Base-by-base conservation (phyloP, 768 basidiomycete genomes). In the Crepidotus variabilis region DNA sequence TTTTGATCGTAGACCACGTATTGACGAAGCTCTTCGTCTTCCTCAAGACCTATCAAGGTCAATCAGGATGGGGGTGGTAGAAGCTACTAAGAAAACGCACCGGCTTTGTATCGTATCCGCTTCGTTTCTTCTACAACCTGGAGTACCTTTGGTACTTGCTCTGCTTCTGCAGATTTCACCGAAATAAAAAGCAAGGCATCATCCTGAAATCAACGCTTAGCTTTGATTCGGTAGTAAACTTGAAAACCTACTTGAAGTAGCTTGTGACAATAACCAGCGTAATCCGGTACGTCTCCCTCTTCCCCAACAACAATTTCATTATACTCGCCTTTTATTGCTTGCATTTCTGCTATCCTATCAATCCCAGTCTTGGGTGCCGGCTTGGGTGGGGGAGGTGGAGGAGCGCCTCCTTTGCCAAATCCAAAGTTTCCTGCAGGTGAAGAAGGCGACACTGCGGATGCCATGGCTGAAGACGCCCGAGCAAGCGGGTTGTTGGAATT, bases 121-220 rank as follows among this genome's bases (percentile, higher is more conserved):
- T 89, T 93, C 0, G 83, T 84, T 65, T 90, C 82, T 62, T 92
- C 88, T 0, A 91, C 90, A 2, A 92, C 85, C 54, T 85, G 84
- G 33, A 93, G 75, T 0, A 92, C 91, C 63, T 90, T 92, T 2
- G 88, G 80, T 2, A 92, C 92, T 48, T 88, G 75, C 2, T 77
- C 74, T 1, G 82, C 70, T 16, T 82, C 79, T 24, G 80, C 78
- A 6, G 90, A 88, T 23, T 84, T 80, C 23, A 94, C 71, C 5
- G 85, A 85, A 55, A 93, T 80, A 64, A 91, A 93, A 11, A 93
- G 70, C 82, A 94, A 86, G 5, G 87, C 86, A 57, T 89, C 85
- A 56, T 92, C 89, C 89, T 90, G 34, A 10, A 55, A 20, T 22
- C 23, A 14, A 52, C 33, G 18, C 53, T 35, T 24, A 13, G 2